These are phyloP conservation scores for Hamamelis virginiana DNA, from an alignment of 164 flowering plant genomes.

Conservation along the genomic window DNA sequence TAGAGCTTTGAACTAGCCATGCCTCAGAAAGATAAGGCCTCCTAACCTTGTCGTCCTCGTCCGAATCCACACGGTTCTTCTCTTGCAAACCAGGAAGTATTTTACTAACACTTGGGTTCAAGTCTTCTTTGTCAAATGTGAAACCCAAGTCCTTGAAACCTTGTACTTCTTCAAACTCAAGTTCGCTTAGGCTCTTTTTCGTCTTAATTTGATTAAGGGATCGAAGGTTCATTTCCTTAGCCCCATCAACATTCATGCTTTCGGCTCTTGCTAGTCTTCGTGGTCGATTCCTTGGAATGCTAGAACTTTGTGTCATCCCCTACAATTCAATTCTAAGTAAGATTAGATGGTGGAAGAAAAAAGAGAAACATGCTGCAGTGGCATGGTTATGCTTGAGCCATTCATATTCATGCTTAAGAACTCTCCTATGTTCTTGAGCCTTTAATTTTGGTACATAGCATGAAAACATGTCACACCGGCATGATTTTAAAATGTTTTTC, in stretches of 20 bases:
- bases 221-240: slow-evolving; percentile 20
- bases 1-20: slow-evolving; percentile 42
- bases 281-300: slow-evolving; percentile 10
- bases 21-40: slow-evolving; percentile 65
- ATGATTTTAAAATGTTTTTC: too few relatives aligned
- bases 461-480: too few relatives aligned
- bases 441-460: too few relatives aligned
- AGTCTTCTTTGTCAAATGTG: slow-evolving; percentile 38
- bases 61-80: slow-evolving; percentile 11
- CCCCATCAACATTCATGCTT: slow-evolving; percentile 5
- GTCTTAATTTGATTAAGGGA: slow-evolving; percentile 21
- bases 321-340: slow-evolving; percentile 2
- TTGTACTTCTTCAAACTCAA: slow-evolving; percentile 54
- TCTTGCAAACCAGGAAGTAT: slow-evolving; percentile 60
- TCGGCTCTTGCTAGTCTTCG: slow-evolving; percentile 22
- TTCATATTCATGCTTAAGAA: too few relatives aligned
- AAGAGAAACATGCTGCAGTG: neutral
- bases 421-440: too few relatives aligned
- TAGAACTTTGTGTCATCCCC: slow-evolving; percentile 14
- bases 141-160: slow-evolving; percentile 70
- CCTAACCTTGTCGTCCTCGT: slow-evolving; percentile 22
- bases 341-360: neutral
- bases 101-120: slow-evolving; percentile 36
- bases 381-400: too few relatives aligned
- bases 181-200: slow-evolving; percentile 46